These are phyloP conservation scores for Alternaria infectoria DNA, from an alignment of 2,329 filamentous ascomycete genomes.

Conservation along the genomic window DNA sequence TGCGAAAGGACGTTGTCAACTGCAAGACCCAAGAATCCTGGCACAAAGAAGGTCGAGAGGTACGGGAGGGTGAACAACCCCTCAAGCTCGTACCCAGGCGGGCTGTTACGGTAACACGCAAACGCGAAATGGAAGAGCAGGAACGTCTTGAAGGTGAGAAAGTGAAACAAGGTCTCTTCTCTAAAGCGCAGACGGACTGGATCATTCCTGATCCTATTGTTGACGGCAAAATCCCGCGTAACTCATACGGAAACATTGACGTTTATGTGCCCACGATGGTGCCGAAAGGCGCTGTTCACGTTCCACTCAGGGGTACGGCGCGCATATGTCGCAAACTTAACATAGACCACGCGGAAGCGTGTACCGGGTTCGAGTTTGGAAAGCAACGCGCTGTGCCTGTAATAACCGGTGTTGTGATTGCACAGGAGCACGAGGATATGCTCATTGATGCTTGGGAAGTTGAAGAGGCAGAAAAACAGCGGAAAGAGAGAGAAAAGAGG, in stretches of 20 bases:
- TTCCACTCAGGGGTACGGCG: conserved; percentile 77
- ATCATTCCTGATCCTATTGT: conserved; percentile 89
- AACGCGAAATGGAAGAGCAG: conserved; percentile 86
- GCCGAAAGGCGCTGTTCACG: conserved; percentile 80
- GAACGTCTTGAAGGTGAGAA: conserved; percentile 80
- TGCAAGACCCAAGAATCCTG: conserved; percentile 95
- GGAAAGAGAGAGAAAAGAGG: conserved; percentile 81
- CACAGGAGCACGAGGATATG: conserved; percentile 75
- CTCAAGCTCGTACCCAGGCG: conserved; percentile 89
- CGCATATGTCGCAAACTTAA: conserved; percentile 82
- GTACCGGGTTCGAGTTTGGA: conserved; percentile 95
- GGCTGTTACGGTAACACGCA: conserved; percentile 85
- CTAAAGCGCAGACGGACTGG: conserved; percentile 86
- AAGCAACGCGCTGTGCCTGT: conserved; percentile 92
- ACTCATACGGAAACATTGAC: conserved; percentile 95
- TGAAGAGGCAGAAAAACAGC: conserved; percentile 75
- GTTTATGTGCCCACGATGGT: conserved; percentile 95
- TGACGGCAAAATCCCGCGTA: conserved; percentile 89
- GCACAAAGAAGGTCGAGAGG: conserved; percentile 92
- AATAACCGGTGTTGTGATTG: conserved; percentile 87
- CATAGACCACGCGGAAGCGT: conserved; percentile 91
- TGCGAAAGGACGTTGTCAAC: conserved; percentile 76
- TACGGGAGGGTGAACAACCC: conserved; percentile 72
- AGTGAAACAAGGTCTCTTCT: conserved; percentile 84
- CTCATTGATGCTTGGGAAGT: conserved; percentile 77